Percentiles rank a stretch among this genome's conserved stretches.
Conservation (phyloP, 768 basidiomycete species). For the Xerocomellus dryophilus region DNA sequence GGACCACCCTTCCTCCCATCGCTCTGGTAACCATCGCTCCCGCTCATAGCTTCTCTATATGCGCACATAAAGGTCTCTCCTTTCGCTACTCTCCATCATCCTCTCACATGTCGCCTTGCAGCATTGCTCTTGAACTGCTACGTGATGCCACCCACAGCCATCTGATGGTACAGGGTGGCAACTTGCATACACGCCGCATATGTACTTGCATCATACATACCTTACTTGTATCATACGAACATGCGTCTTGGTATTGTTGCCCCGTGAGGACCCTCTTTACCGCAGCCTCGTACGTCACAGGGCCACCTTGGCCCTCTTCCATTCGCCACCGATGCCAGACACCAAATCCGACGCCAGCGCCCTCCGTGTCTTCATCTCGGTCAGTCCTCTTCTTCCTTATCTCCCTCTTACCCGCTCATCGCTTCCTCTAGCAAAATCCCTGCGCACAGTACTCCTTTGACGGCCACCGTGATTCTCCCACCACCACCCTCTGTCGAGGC, state of each 20-base stretch:
- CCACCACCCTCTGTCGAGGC: conserved; percentile 59
- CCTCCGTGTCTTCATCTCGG: conserved; percentile 43
- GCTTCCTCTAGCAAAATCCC: conserved; percentile 26
- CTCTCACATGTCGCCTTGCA: conserved; percentile 18
- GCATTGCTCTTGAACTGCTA: conserved; percentile 1
- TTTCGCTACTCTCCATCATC: background rate
- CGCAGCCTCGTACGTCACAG: conserved; percentile 28
- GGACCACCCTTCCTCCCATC: conserved; percentile 8
- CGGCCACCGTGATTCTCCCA: conserved; percentile 52
- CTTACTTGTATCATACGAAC: conserved; percentile 25
- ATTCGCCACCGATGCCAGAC: conserved; percentile 21
- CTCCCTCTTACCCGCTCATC: conserved; percentile 1
- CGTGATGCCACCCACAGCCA: conserved; percentile 6
- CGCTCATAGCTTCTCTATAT: conserved; percentile 13
- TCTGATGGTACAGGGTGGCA: conserved; percentile 7
- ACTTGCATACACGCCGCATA: conserved; percentile 20
- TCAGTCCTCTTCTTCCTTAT: conserved; percentile 20
- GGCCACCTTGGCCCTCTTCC: conserved; percentile 6
- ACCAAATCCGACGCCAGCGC: conserved; percentile 27
- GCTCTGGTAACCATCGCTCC: conserved; percentile 20
- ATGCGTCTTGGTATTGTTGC: conserved; percentile 4
- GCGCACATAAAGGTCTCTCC: conserved; percentile 5
- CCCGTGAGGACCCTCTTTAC: conserved; percentile 1
- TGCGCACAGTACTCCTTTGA: conserved; percentile 58
- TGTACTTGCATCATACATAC: conserved; percentile 30